Conservation (phyloP, 306 rosid species). For the Malus orientalis region DNA sequence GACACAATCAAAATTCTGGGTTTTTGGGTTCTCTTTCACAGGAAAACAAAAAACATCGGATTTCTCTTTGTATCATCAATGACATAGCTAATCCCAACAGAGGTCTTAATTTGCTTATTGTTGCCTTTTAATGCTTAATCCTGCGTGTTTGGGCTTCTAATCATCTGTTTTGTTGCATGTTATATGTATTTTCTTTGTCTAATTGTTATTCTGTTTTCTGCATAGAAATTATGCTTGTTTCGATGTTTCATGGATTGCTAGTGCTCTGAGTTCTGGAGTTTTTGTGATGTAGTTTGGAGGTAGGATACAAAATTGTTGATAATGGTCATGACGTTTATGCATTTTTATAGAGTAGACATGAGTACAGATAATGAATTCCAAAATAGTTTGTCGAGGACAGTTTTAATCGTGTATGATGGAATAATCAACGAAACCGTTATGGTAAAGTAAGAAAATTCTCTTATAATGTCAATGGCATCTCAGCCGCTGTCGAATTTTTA, state of each 20-base stretch:
- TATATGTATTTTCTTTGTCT: not conserved
- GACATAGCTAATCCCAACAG: not conserved
- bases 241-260: not conserved
- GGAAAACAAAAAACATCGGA: not conserved
- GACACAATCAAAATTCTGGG: slow-evolving; percentile 10
- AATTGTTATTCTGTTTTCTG: slow-evolving; percentile 5
- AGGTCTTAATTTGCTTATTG: not conserved
- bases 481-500: not conserved
- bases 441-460: not conserved
- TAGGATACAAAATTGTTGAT: not conserved
- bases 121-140: not conserved
- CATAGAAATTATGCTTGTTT: not conserved
- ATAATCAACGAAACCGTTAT: not conserved
- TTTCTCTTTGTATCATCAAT: not conserved
- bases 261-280: not conserved
- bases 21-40: slow-evolving; percentile 1
- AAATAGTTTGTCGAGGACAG: not conserved
- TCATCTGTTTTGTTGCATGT: not conserved
- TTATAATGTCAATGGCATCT: not conserved
- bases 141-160: not conserved
- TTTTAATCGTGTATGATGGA: not conserved
- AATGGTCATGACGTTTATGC: not conserved
- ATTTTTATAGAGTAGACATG: not conserved
- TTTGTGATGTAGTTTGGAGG: not conserved
- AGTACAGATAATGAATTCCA: not conserved